Evolutionary conservation across 768 basidiomycete species (phyloP).

Genomic region (Floccularia luteovirens): DNA sequence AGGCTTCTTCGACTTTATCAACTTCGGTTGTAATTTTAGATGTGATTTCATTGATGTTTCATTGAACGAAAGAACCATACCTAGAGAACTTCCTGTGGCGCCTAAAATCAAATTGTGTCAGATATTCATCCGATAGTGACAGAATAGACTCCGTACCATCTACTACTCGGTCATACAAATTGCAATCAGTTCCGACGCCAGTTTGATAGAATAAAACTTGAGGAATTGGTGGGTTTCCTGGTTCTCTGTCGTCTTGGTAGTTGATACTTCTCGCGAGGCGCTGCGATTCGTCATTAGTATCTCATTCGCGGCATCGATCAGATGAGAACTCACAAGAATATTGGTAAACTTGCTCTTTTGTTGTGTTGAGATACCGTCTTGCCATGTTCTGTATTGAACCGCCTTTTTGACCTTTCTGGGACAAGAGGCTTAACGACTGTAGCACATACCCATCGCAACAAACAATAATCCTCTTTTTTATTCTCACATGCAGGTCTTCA

Average conservation of each 20-base stretch:
- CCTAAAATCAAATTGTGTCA: slow-evolving; percentile 26
- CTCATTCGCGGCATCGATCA: background rate
- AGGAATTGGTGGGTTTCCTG: slow-evolving; percentile 28
- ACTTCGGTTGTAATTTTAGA: slow-evolving; percentile 22
- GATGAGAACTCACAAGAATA: slow-evolving; percentile 34
- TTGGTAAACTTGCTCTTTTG: slow-evolving; percentile 47
- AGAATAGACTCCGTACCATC: slow-evolving; percentile 45
- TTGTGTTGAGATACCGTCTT: slow-evolving; percentile 45
- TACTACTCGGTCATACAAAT: slow-evolving; percentile 50
- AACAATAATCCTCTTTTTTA: slow-evolving; percentile 56
- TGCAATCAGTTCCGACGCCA: slow-evolving; percentile 51
- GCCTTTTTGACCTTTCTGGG: background rate
- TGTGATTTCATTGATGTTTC: slow-evolving; percentile 4
- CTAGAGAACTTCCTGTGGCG: slow-evolving; percentile 54
- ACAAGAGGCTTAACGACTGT: slow-evolving; percentile 1
- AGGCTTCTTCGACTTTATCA: slow-evolving; percentile 72
- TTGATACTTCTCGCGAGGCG: slow-evolving; percentile 46
- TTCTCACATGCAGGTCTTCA: slow-evolving; percentile 8
- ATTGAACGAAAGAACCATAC: slow-evolving; percentile 24
- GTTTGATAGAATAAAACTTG: slow-evolving; percentile 62
- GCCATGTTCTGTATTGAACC: slow-evolving; percentile 52
- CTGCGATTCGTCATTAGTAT: slow-evolving; percentile 17
- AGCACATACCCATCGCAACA: slow-evolving; percentile 66
- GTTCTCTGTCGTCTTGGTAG: slow-evolving; percentile 33
- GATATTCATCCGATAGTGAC: background rate